phyloP scores from a whole-genome alignment of 225 moss, liverwort and hornwort genomes.

The Bryoerythrophyllum caledonicum region DNA sequence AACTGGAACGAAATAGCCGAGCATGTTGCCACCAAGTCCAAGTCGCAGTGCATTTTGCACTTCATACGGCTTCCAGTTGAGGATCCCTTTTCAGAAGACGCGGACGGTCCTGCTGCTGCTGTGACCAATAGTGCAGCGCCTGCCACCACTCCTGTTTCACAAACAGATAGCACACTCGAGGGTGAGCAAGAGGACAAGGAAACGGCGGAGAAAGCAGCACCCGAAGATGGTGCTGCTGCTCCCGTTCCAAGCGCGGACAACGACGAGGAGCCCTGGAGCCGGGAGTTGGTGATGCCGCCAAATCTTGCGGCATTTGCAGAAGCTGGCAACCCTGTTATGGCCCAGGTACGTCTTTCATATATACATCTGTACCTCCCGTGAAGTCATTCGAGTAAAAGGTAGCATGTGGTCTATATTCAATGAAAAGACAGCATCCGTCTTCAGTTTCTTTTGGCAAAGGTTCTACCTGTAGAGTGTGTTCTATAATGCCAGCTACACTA shows the following conservation, averaged over 20 bases:
- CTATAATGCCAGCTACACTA: not conserved
- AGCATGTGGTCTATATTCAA: not conserved
- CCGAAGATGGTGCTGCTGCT: slow-evolving; percentile 33
- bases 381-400: not conserved
- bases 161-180: slow-evolving; percentile 32
- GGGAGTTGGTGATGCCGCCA: slow-evolving; percentile 50
- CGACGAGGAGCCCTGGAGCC: slow-evolving; percentile 46
- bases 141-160: slow-evolving; percentile 35
- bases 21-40: slow-evolving; percentile 98
- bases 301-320: slow-evolving; percentile 84
- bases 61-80: slow-evolving; percentile 92
- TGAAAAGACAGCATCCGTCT: not conserved
- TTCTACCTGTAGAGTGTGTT: not conserved
- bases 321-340: slow-evolving; percentile 99
- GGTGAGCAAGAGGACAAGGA: slow-evolving; percentile 44
- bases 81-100: slow-evolving; percentile 83
- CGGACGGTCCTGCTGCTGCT: slow-evolving; percentile 43
- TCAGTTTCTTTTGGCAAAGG: slow-evolving; percentile 13
- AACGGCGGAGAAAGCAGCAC: slow-evolving; percentile 28
- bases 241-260: slow-evolving; percentile 30
- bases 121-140: slow-evolving; percentile 33
- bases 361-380: not conserved
- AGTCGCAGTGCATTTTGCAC: slow-evolving; percentile 92
- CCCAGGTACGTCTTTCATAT: slow-evolving; percentile 62
- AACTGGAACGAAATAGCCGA: slow-evolving; percentile 99